These are phyloP conservation scores for Yarrowia alimentaria DNA, from an alignment of 805 yeast species.

Conservation along the genomic window DNA sequence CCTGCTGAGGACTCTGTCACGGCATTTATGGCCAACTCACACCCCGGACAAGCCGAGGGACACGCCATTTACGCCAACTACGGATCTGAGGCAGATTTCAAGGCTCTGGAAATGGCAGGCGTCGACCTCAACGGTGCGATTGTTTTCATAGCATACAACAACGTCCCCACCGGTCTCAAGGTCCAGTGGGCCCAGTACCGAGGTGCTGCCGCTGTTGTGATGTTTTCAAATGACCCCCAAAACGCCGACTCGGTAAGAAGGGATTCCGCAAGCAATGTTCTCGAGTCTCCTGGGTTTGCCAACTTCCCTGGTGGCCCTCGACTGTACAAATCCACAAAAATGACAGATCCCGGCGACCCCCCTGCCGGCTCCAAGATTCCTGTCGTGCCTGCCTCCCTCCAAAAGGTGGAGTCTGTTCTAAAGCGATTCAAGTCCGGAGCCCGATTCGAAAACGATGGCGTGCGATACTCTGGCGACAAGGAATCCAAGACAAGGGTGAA, in stretches of 20 bases:
- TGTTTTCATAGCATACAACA: constrained; percentile 57
- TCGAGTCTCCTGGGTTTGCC: constrained; percentile 68
- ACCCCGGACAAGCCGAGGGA: constrained; percentile 55
- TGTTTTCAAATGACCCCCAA: constrained; percentile 44
- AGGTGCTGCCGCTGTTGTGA: constrained; percentile 66
- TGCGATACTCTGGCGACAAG: constrained; percentile 48
- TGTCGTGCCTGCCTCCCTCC: constrained; percentile 71
- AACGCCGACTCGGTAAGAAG: constrained; percentile 50
- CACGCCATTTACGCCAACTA: constrained; percentile 61
- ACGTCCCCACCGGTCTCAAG: constrained; percentile 51
- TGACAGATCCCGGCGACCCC: constrained; percentile 45
- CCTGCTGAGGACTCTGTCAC: constrained; percentile 36
- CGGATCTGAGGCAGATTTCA: constrained; percentile 60
- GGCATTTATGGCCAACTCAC: constrained; percentile 65
- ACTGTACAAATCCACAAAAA: constrained; percentile 43
- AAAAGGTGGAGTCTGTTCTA: constrained; percentile 56
- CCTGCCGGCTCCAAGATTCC: constrained; percentile 71
- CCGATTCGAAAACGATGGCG: constrained; percentile 39
- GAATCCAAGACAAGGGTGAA: constrained; percentile 34
- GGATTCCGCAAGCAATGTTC: constrained; percentile 47
- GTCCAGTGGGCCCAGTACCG: constrained; percentile 52
- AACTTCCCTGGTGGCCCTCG: constrained; percentile 74
- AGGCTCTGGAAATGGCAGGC: constrained; percentile 41
- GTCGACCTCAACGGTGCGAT: constrained; percentile 52
- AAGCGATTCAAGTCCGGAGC: constrained; percentile 44